phyloP scores from a whole-genome alignment of 2,329 filamentous ascomycete genomes.

The Alternaria incomplexa region DNA sequence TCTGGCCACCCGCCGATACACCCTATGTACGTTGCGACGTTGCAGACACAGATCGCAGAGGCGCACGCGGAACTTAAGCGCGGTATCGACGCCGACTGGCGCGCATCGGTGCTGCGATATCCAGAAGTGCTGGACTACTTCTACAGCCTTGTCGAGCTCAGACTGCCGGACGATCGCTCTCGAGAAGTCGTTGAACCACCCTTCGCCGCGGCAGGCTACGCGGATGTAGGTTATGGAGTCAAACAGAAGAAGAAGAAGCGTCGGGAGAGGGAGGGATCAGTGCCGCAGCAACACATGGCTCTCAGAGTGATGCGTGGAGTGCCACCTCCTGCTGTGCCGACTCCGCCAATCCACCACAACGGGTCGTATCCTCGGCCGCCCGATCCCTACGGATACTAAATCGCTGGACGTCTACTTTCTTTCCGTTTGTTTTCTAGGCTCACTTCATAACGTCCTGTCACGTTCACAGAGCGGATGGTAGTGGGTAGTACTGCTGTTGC shows the following conservation, averaged over 20 bases:
- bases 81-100: slow-evolving; percentile 81
- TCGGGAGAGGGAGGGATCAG: slow-evolving; percentile 37
- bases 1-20: slow-evolving; percentile 53
- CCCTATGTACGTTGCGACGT: slow-evolving; percentile 47
- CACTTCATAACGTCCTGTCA: background rate
- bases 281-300: slow-evolving; percentile 23
- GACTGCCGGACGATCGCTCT: slow-evolving; percentile 64
- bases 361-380: slow-evolving; percentile 35
- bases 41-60: slow-evolving; percentile 62
- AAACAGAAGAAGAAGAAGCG: slow-evolving; percentile 45
- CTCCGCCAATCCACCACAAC: slow-evolving; percentile 39
- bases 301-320: slow-evolving; percentile 32
- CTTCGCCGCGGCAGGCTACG: slow-evolving; percentile 47
- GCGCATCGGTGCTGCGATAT: slow-evolving; percentile 74
- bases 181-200: slow-evolving; percentile 48
- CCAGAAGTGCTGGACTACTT: slow-evolving; percentile 83
- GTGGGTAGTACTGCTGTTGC: background rate
- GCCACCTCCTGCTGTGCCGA: slow-evolving; percentile 41
- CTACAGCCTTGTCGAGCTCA: slow-evolving; percentile 72
- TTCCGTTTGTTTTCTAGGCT: background rate
- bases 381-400: slow-evolving; percentile 27
- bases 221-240: slow-evolving; percentile 42
- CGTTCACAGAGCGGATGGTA: background rate
- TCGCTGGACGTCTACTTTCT: background rate
- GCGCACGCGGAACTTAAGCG: slow-evolving; percentile 72